Percentiles rank a stretch among this genome's conserved stretches.
Conservation (phyloP, 352 stramenopile genomes). For the Phytophthora kernoviae region DNA sequence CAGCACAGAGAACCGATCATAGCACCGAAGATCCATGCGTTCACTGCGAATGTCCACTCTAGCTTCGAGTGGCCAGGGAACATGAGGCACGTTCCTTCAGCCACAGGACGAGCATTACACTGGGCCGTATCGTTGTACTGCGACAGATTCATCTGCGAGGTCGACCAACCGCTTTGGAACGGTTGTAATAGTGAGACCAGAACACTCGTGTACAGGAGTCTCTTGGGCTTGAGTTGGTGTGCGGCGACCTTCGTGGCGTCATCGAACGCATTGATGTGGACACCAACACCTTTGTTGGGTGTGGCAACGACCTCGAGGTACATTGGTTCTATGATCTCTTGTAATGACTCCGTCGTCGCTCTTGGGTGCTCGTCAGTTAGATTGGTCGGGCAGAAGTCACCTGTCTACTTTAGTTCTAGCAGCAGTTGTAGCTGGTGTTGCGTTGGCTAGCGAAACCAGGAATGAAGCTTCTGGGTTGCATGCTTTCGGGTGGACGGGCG, state of each 20-base stretch:
- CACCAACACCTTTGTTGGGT: not conserved
- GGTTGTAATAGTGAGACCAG: not conserved
- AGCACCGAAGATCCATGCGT: conserved; percentile 1
- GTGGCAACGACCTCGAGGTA: not conserved
- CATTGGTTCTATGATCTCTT: not conserved
- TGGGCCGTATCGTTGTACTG: conserved; percentile 1
- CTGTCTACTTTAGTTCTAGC: too few relatives aligned
- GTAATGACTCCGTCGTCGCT: not conserved
- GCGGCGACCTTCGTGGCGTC: not conserved
- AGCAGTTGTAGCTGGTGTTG: not conserved
- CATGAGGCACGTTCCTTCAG: not conserved
- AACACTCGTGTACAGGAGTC: not conserved
- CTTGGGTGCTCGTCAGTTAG: not conserved
- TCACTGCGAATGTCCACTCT: conserved; percentile 1
- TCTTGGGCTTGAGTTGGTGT: conserved; percentile 1
- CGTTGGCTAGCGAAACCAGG: not conserved
- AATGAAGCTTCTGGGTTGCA: not conserved
- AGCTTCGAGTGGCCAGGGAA: conserved; percentile 1
- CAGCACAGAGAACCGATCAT: conserved; percentile 3
- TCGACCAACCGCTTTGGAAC: conserved; percentile 1
- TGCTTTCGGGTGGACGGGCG: not conserved
- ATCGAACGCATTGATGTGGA: not conserved
- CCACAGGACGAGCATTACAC: not conserved
- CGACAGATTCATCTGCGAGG: conserved; percentile 1
- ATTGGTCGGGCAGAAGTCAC: too few relatives aligned